These are phyloP conservation scores for Piromyces finnis DNA, from an alignment of 192 early-diverging fungal genomes.

Conservation along the genomic window DNA sequence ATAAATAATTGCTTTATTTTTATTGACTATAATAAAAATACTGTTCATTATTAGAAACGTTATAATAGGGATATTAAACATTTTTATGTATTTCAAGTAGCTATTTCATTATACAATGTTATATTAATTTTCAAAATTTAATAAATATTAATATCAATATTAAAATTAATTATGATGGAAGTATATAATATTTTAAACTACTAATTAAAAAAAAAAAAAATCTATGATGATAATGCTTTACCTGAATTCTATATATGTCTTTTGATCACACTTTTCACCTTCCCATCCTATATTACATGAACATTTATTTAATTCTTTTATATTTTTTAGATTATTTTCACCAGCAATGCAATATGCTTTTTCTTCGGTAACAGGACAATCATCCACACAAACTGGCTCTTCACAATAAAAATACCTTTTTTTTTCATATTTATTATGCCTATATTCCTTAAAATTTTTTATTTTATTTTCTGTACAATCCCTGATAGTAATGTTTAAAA, in stretches of 20 bases:
- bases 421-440: too few species aligned
- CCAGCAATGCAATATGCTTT: not conserved
- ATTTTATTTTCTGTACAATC: not conserved
- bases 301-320: not conserved
- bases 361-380: not conserved
- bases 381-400: not conserved
- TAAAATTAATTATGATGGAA: too few species aligned
- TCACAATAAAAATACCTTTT: not conserved
- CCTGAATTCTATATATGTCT: too few species aligned
- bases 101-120: too few species aligned
- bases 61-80: not conserved
- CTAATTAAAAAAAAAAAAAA: too few species aligned
- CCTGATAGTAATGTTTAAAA: not conserved
- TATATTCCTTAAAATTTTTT: too few species aligned
- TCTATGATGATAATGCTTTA: too few species aligned
- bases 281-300: not conserved
- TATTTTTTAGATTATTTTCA: not conserved
- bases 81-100: too few species aligned
- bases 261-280: too few species aligned
- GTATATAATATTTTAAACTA: too few species aligned
- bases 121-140: too few species aligned
- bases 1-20: not conserved
- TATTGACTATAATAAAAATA: not conserved
- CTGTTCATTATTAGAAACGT: accelerated
- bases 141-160: too few species aligned